A percentile compares a stretch with the other conserved stretches of the same genome.
Conservation (phyloP, 1,284 basidiomycete genomes). For the Gastroboletus turbinatus region DNA sequence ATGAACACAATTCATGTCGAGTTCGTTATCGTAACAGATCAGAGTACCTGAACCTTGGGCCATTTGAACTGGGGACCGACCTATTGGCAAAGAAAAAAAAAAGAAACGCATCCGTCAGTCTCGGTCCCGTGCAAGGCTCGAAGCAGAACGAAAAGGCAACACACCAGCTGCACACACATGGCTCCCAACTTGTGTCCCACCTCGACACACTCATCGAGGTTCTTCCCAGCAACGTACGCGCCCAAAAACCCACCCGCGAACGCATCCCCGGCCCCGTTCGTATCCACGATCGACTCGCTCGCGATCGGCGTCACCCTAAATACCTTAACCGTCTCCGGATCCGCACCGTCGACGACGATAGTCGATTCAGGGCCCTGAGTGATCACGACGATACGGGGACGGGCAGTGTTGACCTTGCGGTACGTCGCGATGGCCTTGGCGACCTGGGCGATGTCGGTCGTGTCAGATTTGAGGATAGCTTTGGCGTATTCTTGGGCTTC, state of each 20-base stretch:
- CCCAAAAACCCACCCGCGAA: slow-evolving; percentile 98
- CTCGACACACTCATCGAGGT: slow-evolving; percentile 76
- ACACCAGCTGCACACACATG: slow-evolving; percentile 86
- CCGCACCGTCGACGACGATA: slow-evolving; percentile 68
- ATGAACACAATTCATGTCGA: neutral
- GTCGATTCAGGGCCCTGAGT: slow-evolving; percentile 89
- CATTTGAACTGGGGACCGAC: slow-evolving; percentile 77
- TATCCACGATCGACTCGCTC: slow-evolving; percentile 85
- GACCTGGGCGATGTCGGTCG: slow-evolving; percentile 66
- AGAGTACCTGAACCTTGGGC: slow-evolving; percentile 75
- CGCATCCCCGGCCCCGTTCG: slow-evolving; percentile 98
- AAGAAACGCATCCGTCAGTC: neutral
- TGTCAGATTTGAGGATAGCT: slow-evolving; percentile 57
- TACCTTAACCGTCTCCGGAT: slow-evolving; percentile 53
- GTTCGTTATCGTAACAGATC: slow-evolving; percentile 12
- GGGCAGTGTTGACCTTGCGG: slow-evolving; percentile 69
- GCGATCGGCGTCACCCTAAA: slow-evolving; percentile 66
- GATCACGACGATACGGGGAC: slow-evolving; percentile 85
- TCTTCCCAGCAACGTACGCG: slow-evolving; percentile 81
- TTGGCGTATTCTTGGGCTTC: slow-evolving; percentile 89
- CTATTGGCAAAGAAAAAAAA: slow-evolving; percentile 33
- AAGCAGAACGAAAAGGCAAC: slow-evolving; percentile 22
- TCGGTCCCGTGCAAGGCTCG: neutral
- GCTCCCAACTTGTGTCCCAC: slow-evolving; percentile 88
- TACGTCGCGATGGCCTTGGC: slow-evolving; percentile 72